Evolutionary conservation across 2,329 filamentous ascomycete genomes (phyloP).

Genomic region (Neofusicoccum sp.): DNA sequence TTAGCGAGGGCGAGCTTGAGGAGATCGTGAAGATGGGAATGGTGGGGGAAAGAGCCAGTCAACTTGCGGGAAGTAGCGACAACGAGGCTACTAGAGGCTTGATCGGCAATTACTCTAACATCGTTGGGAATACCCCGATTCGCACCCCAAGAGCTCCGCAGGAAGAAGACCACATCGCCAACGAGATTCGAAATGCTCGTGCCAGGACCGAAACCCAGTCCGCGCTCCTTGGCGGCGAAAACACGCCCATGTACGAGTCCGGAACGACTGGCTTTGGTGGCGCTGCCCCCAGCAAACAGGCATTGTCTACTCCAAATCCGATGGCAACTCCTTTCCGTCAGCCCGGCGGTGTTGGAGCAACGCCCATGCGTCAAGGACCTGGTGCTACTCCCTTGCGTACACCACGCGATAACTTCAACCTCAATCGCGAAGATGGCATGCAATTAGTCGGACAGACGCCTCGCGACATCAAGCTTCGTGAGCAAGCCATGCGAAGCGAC

Average conservation of each 20-base stretch:
- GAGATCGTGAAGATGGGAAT: conserved; percentile 99
- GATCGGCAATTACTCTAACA: conserved; percentile 80
- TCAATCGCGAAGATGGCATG: conserved; percentile 74
- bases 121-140: conserved; percentile 83
- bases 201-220: conserved; percentile 93
- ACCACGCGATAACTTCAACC: conserved; percentile 80
- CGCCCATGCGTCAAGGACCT: conserved; percentile 58
- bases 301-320: conserved; percentile 90
- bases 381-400: conserved; percentile 86
- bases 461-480: conserved; percentile 71
- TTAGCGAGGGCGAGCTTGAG: conserved; percentile 89
- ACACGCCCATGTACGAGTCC: conserved; percentile 84
- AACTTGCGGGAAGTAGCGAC: conserved; percentile 74
- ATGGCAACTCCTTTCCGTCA: conserved; percentile 85
- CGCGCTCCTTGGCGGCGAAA: conserved; percentile 89
- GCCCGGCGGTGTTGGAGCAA: conserved; percentile 67
- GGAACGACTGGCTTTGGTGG: conserved; percentile 86
- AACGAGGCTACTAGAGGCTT: conserved; percentile 84
- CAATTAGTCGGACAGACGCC: conserved; percentile 74
- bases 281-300: conserved; percentile 76
- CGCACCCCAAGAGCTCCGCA: conserved; percentile 88
- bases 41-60: conserved; percentile 82
- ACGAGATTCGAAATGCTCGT: conserved; percentile 92
- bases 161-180: conserved; percentile 93
- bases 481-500: conserved; percentile 68